phyloP scores from a whole-genome alignment of 2,329 filamentous ascomycete genomes.

The Ambrosiella cleistominuta region DNA sequence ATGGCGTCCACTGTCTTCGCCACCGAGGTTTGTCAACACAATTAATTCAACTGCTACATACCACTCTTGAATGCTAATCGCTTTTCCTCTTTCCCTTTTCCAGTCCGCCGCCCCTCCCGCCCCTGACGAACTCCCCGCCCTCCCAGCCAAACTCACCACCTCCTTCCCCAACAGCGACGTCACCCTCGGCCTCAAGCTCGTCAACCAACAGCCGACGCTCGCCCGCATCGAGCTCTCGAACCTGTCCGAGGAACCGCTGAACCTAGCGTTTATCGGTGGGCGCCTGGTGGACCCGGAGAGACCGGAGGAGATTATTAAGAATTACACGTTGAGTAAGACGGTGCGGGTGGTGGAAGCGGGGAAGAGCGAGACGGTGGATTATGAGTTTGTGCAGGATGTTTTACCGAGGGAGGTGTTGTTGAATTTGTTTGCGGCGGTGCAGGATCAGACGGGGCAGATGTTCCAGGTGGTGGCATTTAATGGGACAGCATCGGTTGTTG shows the following conservation, averaged over 20 bases:
- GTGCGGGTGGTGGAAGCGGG: constrained; percentile 57
- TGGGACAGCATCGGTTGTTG: constrained; percentile 69
- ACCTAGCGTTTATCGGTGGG: constrained; percentile 60
- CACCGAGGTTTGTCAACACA: neutral
- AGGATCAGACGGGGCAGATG: constrained; percentile 45
- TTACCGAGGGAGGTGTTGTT: constrained; percentile 77
- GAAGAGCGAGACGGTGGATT: constrained; percentile 59
- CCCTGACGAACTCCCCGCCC: constrained; percentile 9
- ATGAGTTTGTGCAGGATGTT: constrained; percentile 77
- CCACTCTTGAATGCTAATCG: constrained; percentile 7
- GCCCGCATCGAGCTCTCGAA: constrained; percentile 72
- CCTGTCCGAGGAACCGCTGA: constrained; percentile 59
- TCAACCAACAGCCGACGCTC: constrained; percentile 78
- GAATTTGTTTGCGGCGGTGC: constrained; percentile 58
- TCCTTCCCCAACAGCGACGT: constrained; percentile 57
- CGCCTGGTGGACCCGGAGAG: constrained; percentile 43
- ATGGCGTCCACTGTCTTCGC: constrained; percentile 48
- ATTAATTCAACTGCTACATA: neutral
- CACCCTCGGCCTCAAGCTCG: constrained; percentile 73
- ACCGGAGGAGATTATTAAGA: constrained; percentile 47
- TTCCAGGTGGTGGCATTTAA: constrained; percentile 70
- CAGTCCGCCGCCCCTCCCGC: neutral
- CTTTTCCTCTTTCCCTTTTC: constrained; percentile 2
- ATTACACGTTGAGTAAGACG: constrained; percentile 65
- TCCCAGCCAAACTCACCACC: constrained; percentile 32